Base-by-base conservation (phyloP, 2,329 filamentous ascomycete genomes). In the Xylaria sp. region DNA sequence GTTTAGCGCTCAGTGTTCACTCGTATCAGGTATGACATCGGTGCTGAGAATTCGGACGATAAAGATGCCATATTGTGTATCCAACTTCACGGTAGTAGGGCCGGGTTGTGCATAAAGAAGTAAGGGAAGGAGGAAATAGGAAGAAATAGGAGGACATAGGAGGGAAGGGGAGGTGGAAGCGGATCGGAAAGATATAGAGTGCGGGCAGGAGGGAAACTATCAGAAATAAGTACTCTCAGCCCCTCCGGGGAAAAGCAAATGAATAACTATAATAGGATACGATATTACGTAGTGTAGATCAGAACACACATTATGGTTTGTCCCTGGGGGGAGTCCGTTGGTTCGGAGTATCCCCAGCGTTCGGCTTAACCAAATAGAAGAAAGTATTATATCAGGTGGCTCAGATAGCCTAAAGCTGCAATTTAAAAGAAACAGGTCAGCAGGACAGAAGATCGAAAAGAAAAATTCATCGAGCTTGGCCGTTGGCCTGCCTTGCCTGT, bases 401-500 rank as follows among this genome's bases (percentile, higher is more conserved):
- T 10, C n/a, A 31, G 26, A 31, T 6, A 38, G 10, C 51, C n/a
- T 33, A 36, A n/a, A 54, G 51, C 31, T 36, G 31, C 11, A 4
- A 38, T 9, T 56, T 54, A 11, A 6, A 40, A 36, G 54, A n/a
- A 36, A 26, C 10, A 44, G 48, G 40, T 48, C 46, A 49, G 28
- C 49, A 53, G 31, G 33, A 49, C 15, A 11, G 46, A 56, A 51
- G 20, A 31, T 3, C 15, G 28, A 53, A 53, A 33, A 53, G 49
- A 31, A 33, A 51, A 53, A 31, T 6, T 6, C 17, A n/a, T 53
- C 49, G 49, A 31, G 49, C 15, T 28, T 53, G 49, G 49, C 26
- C 20, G 46, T 56, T 58, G 17, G 58, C 31, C 42, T 56, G 40
- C 53, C 36, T 56, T 23, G 59, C 53, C 38, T 66, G 48, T 57